These are phyloP conservation scores for Fusarium pseudograminearum DNA, from an alignment of 2,329 filamentous ascomycete species.

Conservation along the genomic window DNA sequence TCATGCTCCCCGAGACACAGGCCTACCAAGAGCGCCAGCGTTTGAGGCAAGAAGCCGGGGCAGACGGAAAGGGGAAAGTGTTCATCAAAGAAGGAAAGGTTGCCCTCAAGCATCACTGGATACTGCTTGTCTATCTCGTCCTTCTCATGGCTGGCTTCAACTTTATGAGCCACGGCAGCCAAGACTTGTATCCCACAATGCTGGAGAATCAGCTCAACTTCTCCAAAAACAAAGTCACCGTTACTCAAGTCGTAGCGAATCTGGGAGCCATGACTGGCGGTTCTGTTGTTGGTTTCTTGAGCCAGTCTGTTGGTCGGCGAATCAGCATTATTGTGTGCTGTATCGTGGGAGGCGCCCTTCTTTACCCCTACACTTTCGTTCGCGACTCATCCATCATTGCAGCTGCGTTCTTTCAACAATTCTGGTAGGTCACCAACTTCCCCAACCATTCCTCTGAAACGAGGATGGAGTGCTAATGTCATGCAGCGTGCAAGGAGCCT, in stretches of 20 bases:
- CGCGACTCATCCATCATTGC: constrained; percentile 74
- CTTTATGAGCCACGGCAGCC: constrained; percentile 85
- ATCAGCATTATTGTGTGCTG: constrained; percentile 75
- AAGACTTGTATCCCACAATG: constrained; percentile 73
- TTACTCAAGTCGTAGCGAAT: constrained; percentile 79
- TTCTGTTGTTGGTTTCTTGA: constrained; percentile 73
- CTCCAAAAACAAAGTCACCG: constrained; percentile 68
- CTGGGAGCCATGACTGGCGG: constrained; percentile 78
- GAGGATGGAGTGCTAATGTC: neutral
- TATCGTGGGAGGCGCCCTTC: constrained; percentile 75
- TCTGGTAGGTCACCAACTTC: constrained; percentile 49
- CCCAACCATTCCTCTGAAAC: neutral
- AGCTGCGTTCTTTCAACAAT: constrained; percentile 86
- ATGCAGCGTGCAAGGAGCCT: constrained; percentile 77
- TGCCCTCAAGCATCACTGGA: constrained; percentile 83
- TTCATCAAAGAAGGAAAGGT: constrained; percentile 84
- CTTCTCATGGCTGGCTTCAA: constrained; percentile 92
- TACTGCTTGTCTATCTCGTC: constrained; percentile 83
- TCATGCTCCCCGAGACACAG: constrained; percentile 82
- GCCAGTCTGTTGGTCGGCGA: constrained; percentile 76
- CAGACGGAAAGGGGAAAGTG: constrained; percentile 56
- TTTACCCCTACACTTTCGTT: constrained; percentile 86
- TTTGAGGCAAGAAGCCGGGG: constrained; percentile 63
- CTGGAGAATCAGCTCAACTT: constrained; percentile 67
- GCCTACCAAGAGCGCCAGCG: constrained; percentile 75